These are phyloP conservation scores for Tylopilus sp. DNA, from an alignment of 768 basidiomycete genomes.

Conservation along the genomic window DNA sequence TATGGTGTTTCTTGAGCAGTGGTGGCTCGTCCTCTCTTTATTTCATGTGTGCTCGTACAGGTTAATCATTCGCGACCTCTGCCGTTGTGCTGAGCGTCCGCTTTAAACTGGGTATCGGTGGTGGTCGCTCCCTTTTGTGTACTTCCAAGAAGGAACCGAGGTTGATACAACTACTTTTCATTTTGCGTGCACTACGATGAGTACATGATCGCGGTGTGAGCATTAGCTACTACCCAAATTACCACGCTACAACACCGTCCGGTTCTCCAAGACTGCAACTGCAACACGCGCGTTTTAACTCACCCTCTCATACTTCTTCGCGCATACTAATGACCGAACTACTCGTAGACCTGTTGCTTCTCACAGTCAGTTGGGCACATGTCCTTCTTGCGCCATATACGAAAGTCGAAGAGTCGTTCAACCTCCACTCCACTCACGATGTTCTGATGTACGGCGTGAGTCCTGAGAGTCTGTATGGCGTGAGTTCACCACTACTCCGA, in stretches of 20 bases:
- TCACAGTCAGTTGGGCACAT: conserved; percentile 55
- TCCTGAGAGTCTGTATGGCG: conserved; percentile 41
- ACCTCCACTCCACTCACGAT: conserved; percentile 89
- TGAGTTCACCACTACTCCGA: conserved; percentile 32
- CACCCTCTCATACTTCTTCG: not conserved
- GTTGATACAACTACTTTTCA: conserved; percentile 55
- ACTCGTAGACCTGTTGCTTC: conserved; percentile 48
- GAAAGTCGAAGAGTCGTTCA: conserved; percentile 98
- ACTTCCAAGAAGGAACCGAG: conserved; percentile 50
- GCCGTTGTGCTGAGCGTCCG: conserved; percentile 36
- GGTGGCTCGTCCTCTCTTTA: conserved; percentile 48
- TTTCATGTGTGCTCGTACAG: conserved; percentile 35
- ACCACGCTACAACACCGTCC: too few relatives aligned
- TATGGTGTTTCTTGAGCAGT: conserved; percentile 35
- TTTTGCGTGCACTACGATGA: too few relatives aligned
- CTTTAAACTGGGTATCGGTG: conserved; percentile 42
- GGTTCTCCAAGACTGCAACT: too few relatives aligned
- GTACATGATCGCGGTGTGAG: too few relatives aligned
- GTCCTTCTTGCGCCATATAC: conserved; percentile 82
- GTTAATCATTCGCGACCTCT: conserved; percentile 38
- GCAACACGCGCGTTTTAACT: not conserved
- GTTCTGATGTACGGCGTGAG: conserved; percentile 70
- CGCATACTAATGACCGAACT: conserved; percentile 15
- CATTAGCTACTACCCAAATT: too few relatives aligned
- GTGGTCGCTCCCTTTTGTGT: conserved; percentile 54